These are phyloP conservation scores for Phaffia tasmanica DNA, from an alignment of 768 basidiomycete genomes.

Conservation along the genomic window DNA sequence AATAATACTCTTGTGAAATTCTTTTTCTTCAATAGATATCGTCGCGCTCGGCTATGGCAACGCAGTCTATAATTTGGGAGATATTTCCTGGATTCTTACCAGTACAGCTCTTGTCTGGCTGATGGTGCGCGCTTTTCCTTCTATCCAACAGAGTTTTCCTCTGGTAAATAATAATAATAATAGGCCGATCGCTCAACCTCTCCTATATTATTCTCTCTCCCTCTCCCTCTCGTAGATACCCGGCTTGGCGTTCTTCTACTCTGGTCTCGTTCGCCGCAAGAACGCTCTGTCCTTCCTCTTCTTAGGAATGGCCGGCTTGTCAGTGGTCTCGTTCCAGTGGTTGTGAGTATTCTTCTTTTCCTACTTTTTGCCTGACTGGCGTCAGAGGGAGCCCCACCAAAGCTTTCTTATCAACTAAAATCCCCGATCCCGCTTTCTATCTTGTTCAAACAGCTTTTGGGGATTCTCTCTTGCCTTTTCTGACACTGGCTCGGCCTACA, in stretches of 20 bases:
- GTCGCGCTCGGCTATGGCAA: no score
- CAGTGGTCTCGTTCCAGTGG: slow-evolving; percentile 38
- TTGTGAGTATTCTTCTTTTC: slow-evolving; percentile 27
- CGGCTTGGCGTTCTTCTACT: slow-evolving; percentile 34
- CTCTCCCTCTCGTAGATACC: not conserved
- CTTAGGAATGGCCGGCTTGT: slow-evolving; percentile 37
- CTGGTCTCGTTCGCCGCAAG: slow-evolving; percentile 39
- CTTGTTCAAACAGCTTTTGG: slow-evolving; percentile 51
- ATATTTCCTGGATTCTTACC: slow-evolving; percentile 24
- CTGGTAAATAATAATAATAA: not conserved
- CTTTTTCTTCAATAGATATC: slow-evolving; percentile 4
- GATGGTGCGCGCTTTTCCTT: slow-evolving; percentile 1
- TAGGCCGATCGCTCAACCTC: not conserved
- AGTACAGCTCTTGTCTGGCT: slow-evolving; percentile 18
- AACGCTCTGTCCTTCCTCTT: slow-evolving; percentile 42
- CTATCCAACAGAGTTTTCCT: not conserved
- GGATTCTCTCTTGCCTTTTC: slow-evolving; percentile 87
- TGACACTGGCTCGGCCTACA: slow-evolving; percentile 49
- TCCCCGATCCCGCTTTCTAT: no score
- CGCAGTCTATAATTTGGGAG: slow-evolving; percentile 21
- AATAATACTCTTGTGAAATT: not conserved
- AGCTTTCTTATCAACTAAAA: no score
- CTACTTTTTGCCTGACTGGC: no score
- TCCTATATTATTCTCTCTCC: not conserved
- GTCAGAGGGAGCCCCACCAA: no score